Evolutionary conservation across 140 eudicot species (phyloP).

Genomic region (Flaveria floridana): DNA sequence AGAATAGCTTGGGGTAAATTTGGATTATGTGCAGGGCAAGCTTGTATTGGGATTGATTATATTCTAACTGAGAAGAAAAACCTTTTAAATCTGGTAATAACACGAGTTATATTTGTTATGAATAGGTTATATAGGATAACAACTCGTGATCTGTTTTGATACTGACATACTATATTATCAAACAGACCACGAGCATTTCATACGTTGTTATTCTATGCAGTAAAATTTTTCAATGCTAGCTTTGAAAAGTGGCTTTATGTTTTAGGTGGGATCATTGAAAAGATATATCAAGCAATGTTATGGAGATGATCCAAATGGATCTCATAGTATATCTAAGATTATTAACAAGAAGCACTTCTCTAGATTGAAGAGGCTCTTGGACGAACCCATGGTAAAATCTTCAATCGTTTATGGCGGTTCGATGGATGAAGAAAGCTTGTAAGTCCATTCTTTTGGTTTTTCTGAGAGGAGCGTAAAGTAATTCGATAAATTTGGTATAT

Average conservation of each 20-base stretch:
- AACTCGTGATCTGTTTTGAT: too few species aligned
- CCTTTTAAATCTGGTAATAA: conserved; percentile 52
- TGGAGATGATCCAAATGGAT: conserved; percentile 63
- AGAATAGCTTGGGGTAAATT: conserved; percentile 71
- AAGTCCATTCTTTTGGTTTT: conserved; percentile 27
- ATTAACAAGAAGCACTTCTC: conserved; percentile 57
- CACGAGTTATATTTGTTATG: not conserved
- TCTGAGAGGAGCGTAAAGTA: not conserved
- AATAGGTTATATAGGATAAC: too few species aligned
- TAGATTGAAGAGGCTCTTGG: conserved; percentile 55
- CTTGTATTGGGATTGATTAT: conserved; percentile 82
- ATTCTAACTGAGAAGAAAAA: conserved; percentile 53
- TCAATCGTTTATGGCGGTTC: conserved; percentile 69
- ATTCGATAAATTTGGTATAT: not conserved
- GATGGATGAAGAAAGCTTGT: conserved; percentile 67
- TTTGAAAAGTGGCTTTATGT: not conserved
- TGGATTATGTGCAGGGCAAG: conserved; percentile 82
- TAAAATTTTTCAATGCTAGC: not conserved
- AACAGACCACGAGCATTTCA: not conserved
- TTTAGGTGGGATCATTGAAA: conserved; percentile 54
- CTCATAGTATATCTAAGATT: conserved; percentile 50
- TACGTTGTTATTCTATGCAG: not conserved
- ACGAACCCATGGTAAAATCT: conserved; percentile 59
- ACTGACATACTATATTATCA: too few species aligned
- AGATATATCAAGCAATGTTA: conserved; percentile 36